Evolutionary conservation across 306 rosid genomes (phyloP).

Genomic region (Hippophae gyantsensis): DNA sequence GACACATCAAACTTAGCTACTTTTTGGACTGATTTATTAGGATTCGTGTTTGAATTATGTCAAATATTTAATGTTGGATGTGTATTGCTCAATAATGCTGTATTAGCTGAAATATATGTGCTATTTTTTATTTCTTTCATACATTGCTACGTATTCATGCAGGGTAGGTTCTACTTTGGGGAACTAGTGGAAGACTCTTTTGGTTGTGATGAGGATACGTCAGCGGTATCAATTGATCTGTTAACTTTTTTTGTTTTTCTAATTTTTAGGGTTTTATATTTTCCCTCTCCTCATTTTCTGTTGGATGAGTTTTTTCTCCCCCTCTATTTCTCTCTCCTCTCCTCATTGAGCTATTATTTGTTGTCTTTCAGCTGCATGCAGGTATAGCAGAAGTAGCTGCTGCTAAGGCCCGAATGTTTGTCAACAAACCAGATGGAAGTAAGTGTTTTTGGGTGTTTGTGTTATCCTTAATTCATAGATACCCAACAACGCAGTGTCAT

Average conservation of each 20-base stretch:
- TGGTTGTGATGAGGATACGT: conserved; percentile 66
- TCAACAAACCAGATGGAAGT: conserved; percentile 99
- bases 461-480: too few species aligned
- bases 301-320: neutral
- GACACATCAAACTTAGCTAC: too few species aligned
- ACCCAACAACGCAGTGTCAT: too few species aligned
- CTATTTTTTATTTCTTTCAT: neutral
- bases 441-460: conserved; percentile 18
- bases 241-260: neutral
- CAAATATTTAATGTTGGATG: neutral
- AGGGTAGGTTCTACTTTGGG: conserved; percentile 99
- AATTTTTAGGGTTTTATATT: neutral
- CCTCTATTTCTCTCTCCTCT: too few species aligned
- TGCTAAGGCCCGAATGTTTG: conserved; percentile 97
- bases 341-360: neutral
- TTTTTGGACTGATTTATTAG: too few species aligned
- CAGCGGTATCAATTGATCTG: conserved; percentile 46
- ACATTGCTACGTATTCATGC: conserved; percentile 23
- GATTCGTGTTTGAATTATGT: neutral
- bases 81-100: neutral
- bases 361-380: conserved; percentile 66
- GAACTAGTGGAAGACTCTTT: conserved; percentile 44
- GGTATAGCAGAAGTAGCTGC: conserved; percentile 99
- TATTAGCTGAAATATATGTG: neutral
- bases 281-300: neutral